Evolutionary conservation across 371 early-diverging fungal genomes (phyloP).

Genomic region (Lichtheimia ornata): DNA sequence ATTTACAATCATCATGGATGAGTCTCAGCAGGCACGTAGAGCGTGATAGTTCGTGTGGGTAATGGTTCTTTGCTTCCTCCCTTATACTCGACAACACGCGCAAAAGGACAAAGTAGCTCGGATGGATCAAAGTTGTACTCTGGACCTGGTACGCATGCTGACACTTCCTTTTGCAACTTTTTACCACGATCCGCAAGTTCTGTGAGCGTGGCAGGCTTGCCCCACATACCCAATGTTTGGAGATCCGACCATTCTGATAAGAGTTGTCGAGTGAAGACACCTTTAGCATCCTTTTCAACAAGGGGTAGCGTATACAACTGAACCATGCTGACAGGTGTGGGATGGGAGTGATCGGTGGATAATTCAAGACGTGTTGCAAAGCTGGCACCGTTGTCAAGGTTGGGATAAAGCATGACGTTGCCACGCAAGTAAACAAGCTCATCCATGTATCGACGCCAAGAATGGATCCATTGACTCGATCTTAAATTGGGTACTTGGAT

Average conservation of each 20-base stretch:
- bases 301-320: conserved; percentile 51
- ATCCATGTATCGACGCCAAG: conserved; percentile 65
- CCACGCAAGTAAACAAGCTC: conserved; percentile 63
- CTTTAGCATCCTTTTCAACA: conserved; percentile 20
- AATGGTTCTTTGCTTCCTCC: background rate
- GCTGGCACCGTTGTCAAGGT: conserved; percentile 46
- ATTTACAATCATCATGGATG: too few relatives aligned
- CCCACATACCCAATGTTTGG: conserved; percentile 56
- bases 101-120: conserved; percentile 49
- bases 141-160: conserved; percentile 42
- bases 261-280: background rate
- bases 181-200: conserved; percentile 42
- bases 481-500: conserved; percentile 43
- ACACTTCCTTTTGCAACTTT: conserved; percentile 45
- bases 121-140: conserved; percentile 34
- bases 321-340: conserved; percentile 17
- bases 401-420: conserved; percentile 65
- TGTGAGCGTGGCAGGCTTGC: conserved; percentile 27
- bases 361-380: conserved; percentile 54
- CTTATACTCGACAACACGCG: conserved; percentile 21
- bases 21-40: conserved; percentile 2
- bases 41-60: background rate
- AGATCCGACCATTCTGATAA: conserved; percentile 31
- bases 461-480: conserved; percentile 57
- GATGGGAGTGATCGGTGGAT: conserved; percentile 28